Conservation (phyloP, 2,329 filamentous ascomycete species). For the Colletotrichum kahawae region DNA sequence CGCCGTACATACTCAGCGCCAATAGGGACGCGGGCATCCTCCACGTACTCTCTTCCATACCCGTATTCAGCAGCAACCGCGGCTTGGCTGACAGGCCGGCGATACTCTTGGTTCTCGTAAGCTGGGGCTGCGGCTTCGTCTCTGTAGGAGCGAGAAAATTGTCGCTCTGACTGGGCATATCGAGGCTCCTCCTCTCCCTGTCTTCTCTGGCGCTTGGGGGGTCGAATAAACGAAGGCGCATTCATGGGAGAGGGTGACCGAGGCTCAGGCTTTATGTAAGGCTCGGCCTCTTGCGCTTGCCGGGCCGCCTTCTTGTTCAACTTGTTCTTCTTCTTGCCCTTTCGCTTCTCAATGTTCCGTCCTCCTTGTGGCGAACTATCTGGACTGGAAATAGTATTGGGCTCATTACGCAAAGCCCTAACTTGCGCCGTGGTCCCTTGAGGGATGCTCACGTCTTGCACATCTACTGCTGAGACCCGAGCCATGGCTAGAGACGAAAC, state of each 20-base stretch:
- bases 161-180: constrained; percentile 43
- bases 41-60: constrained; percentile 37
- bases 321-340: constrained; percentile 54
- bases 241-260: constrained; percentile 65
- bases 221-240: constrained; percentile 56
- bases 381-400: constrained; percentile 56
- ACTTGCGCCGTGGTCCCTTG: constrained; percentile 58
- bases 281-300: constrained; percentile 49
- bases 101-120: constrained; percentile 29
- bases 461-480: constrained; percentile 35
- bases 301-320: constrained; percentile 56
- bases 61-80: constrained; percentile 18
- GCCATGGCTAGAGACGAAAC: constrained; percentile 62
- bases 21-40: constrained; percentile 34
- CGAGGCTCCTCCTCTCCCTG: constrained; percentile 46
- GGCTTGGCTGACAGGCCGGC: constrained; percentile 26
- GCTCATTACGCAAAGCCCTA: constrained; percentile 58
- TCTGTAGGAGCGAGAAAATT: constrained; percentile 29
- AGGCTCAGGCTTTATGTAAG: constrained; percentile 69
- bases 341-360: constrained; percentile 54
- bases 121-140: constrained; percentile 35
- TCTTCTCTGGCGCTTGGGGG: constrained; percentile 61
- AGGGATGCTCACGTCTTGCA: constrained; percentile 35
- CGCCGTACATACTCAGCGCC: constrained; percentile 39
- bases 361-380: constrained; percentile 64